phyloP scores from a whole-genome alignment of 2,329 filamentous ascomycete genomes.

The Sporothrix brunneoviolacea region DNA sequence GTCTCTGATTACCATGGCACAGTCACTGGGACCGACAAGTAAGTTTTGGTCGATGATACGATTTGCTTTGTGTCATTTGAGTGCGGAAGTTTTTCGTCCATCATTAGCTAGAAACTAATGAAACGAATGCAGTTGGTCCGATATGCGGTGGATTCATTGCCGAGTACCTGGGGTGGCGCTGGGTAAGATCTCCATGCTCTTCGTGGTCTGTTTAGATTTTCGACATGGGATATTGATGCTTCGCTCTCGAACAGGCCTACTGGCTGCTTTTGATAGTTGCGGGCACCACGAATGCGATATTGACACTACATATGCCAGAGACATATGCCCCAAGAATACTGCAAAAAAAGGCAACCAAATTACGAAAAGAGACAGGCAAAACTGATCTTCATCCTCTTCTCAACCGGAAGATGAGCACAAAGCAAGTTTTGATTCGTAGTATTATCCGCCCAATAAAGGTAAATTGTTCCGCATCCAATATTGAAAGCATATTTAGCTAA shows the following conservation, averaged over 20 bases:
- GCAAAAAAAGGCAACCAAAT: conserved; percentile 27
- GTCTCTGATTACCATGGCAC: conserved; percentile 7
- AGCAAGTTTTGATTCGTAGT: conserved; percentile 35
- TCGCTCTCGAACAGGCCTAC: not conserved
- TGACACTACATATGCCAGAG: conserved; percentile 11
- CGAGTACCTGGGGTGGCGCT: conserved; percentile 9
- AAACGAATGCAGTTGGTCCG: not conserved
- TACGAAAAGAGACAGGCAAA: conserved; percentile 33
- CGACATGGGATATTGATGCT: not conserved
- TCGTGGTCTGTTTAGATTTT: no score
- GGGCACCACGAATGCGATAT: not conserved
- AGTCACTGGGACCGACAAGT: conserved; percentile 5
- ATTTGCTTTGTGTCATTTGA: no score
- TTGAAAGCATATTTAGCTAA: not conserved
- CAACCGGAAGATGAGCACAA: conserved; percentile 21
- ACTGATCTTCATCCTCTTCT: conserved; percentile 14
- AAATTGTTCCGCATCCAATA: conserved; percentile 41
- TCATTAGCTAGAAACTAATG: not conserved
- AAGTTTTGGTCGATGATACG: not conserved
- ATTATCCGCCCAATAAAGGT: conserved; percentile 38
- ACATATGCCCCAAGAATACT: conserved; percentile 24
- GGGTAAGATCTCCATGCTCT: not conserved
- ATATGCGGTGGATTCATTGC: conserved; percentile 11
- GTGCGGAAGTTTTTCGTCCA: no score
- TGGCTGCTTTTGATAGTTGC: conserved; percentile 8